Evolutionary conservation across 2,329 filamentous ascomycete species (phyloP), one percentile per base, ranked within the genome.

Genomic region (Juglanconis oblonga): DNA sequence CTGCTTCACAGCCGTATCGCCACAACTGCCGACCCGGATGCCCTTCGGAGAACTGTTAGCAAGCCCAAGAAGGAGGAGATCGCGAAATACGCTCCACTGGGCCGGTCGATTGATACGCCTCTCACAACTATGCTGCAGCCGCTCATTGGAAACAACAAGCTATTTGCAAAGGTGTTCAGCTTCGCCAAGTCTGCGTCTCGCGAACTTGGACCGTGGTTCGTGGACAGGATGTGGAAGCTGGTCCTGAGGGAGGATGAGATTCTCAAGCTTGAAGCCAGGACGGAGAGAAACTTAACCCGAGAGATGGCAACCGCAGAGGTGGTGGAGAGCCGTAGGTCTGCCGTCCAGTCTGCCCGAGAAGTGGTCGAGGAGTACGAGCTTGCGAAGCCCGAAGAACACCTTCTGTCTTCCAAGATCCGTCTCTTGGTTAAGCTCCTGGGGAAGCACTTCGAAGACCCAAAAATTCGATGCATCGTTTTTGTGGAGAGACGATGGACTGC

Each of bases 1-100:
- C 78, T 96, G 42, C 79, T 99, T 1, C 84, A 95, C 69, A 90
- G 88, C 71, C 87, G 88, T 67, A 97, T 99, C 68, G 89, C 89
- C 5, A 98, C 95, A 0, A 86, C 79, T 3, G 74, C 77, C 0
- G 75, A 83, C 55, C 75, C 84, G 4, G 77, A 77, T 24, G 74
- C 89, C 29, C 73, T 89, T 35, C 79, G 82, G 14, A 83, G 85
- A 59, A 79, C 81, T 32, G 80, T 89, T 51, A 83, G 78, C 58
- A 81, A 79, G 49, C 87, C 87, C 1, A 77, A 77, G 8, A 84
- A 90, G 60, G 80, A 87, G 60, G 73, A 85, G 2, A 77, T 86
- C 63, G 70, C 71, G 3, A 87, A 87, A 65, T 84, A 86, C 54
- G 73, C 72, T 4, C 66, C 67, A 5, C 74, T 89, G 0, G 68